Conservation (phyloP, 2,329 filamentous ascomycete species). For the Sclerotinia trifoliorum region DNA sequence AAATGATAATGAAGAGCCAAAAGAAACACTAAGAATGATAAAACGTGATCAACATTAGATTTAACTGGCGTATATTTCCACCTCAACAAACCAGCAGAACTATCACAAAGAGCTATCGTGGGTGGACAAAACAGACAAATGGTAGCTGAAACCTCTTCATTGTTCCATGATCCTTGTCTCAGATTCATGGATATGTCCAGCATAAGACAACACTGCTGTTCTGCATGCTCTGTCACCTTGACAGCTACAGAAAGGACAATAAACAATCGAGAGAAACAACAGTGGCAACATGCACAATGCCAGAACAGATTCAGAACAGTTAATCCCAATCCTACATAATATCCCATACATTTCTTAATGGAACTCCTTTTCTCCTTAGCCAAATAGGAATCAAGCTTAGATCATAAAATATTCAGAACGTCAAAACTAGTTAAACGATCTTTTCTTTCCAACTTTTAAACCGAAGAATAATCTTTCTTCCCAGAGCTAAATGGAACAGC, state of each 20-base stretch:
- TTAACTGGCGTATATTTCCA: too few relatives aligned
- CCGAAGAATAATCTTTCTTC: neutral
- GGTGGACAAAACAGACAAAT: neutral
- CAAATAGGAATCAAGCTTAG: neutral
- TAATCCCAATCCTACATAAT: neutral
- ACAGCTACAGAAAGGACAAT: neutral
- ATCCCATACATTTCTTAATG: rapidly evolving
- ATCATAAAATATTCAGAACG: neutral
- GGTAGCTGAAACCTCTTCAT: neutral
- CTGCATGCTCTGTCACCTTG: neutral
- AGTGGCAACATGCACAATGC: neutral
- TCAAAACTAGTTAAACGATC: neutral
- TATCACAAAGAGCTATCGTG: too few relatives aligned
- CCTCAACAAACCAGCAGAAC: too few relatives aligned
- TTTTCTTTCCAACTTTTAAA: neutral
- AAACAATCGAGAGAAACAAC: neutral
- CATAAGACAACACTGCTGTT: neutral
- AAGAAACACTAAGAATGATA: too few relatives aligned
- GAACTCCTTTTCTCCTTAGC: neutral
- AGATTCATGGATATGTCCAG: neutral
- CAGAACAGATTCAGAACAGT: neutral
- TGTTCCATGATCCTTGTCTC: rapidly evolving
- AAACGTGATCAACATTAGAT: too few relatives aligned
- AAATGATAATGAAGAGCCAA: too few relatives aligned
- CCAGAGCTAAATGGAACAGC: neutral